A percentile compares a stretch with the other conserved stretches of the same genome.
phyloP scores from a whole-genome alignment of 306 rosid species.

The Hippophae tibetana region DNA sequence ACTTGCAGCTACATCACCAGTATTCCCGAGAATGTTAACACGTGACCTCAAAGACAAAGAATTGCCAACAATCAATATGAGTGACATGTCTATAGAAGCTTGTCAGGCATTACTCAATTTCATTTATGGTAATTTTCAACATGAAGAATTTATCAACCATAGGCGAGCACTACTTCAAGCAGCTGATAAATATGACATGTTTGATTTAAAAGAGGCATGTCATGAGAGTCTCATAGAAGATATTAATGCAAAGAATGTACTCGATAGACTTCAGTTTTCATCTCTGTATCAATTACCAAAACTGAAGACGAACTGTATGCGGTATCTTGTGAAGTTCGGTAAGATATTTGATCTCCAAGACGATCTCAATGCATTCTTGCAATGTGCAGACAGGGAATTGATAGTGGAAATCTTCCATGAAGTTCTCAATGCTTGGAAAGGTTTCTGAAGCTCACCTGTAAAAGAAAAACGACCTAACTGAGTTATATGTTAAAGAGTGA shows the following conservation, averaged over 20 bases:
- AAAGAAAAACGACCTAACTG: slow-evolving; percentile 9
- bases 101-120: slow-evolving; percentile 76
- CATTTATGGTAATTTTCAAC: slow-evolving; percentile 66
- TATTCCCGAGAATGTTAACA: slow-evolving; percentile 82
- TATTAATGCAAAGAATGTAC: slow-evolving; percentile 79
- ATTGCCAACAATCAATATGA: slow-evolving; percentile 60
- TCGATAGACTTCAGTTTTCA: slow-evolving; percentile 91
- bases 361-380: slow-evolving; percentile 74
- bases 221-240: slow-evolving; percentile 92
- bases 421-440: slow-evolving; percentile 83
- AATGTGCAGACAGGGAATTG: slow-evolving; percentile 75
- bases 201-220: slow-evolving; percentile 73
- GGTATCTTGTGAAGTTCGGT: slow-evolving; percentile 89
- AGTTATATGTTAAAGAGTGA: slow-evolving; percentile 2
- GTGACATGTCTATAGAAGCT: slow-evolving; percentile 79
- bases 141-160: slow-evolving; percentile 64
- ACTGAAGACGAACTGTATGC: slow-evolving; percentile 60
- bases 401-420: slow-evolving; percentile 77
- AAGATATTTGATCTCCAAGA: slow-evolving; percentile 69
- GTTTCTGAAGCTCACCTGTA: slow-evolving; percentile 38
- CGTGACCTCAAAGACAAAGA: slow-evolving; percentile 87
- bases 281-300: slow-evolving; percentile 60
- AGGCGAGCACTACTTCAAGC: slow-evolving; percentile 74
- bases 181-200: slow-evolving; percentile 85
- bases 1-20: slow-evolving; percentile 83